Conservation (phyloP, 2,329 filamentous ascomycete species). For the Ophiostoma fasciatum region DNA sequence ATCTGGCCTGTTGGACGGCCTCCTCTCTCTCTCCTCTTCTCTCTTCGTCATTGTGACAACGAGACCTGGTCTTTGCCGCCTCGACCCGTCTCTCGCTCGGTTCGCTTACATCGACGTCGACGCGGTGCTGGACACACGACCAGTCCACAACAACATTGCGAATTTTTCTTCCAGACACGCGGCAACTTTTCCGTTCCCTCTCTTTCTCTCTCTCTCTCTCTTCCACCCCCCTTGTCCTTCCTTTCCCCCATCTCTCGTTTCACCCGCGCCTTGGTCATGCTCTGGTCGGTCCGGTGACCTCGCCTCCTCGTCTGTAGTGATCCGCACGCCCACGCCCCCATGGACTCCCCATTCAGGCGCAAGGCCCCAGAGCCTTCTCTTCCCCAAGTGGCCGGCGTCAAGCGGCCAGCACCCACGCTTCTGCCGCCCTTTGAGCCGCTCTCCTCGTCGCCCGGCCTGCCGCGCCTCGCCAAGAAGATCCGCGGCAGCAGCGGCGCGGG, state of each 20-base stretch:
- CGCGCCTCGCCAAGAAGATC: constrained; percentile 46
- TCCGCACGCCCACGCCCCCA: constrained; percentile 9
- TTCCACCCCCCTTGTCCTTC: neutral
- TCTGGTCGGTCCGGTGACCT: constrained; percentile 2
- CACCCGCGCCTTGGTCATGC: constrained; percentile 6
- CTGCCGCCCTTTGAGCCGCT: constrained; percentile 68
- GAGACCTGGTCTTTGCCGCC: neutral
- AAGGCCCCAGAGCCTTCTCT: constrained; percentile 22
- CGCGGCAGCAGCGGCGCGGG: constrained; percentile 2
- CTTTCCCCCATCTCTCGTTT: neutral
- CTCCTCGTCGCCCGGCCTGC: constrained; percentile 62
- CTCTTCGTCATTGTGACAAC: constrained; percentile 1
- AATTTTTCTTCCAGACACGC: no score
- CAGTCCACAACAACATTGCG: neutral
- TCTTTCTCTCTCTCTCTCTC: neutral
- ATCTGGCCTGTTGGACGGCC: constrained; percentile 5
- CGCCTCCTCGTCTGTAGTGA: neutral
- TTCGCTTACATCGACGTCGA: no score
- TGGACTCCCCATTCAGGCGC: constrained; percentile 26
- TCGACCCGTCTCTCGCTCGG: neutral
- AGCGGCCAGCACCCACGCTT: constrained; percentile 50
- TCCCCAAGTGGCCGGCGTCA: constrained; percentile 29
- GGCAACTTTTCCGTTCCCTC: neutral
- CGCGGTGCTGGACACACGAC: neutral
- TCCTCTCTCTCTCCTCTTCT: neutral